Percentiles rank a stretch among this genome's conserved stretches.
These are phyloP conservation scores for Gyromitra esculenta DNA, from an alignment of 2,329 filamentous ascomycete species.

Conservation along the genomic window DNA sequence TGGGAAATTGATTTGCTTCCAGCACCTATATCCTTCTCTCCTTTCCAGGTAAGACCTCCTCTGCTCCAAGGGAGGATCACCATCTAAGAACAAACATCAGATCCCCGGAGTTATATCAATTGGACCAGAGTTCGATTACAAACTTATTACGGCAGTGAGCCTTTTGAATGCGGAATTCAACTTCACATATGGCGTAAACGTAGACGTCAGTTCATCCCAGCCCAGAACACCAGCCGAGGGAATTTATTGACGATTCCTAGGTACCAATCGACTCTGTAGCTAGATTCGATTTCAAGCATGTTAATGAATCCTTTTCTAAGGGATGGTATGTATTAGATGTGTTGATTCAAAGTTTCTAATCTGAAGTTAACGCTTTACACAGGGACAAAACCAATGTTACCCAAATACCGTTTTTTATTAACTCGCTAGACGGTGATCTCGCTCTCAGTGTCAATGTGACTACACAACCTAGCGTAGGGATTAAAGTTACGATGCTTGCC, in stretches of 20 bases:
- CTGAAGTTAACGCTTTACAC: not conserved
- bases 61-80: not conserved
- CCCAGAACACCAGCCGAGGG: not conserved
- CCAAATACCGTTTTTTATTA: conserved; percentile 38
- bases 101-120: conserved; percentile 9
- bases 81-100: conserved; percentile 13
- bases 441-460: conserved; percentile 36
- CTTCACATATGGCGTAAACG: conserved; percentile 24
- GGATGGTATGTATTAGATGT: conserved; percentile 26
- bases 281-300: conserved; percentile 19
- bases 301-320: conserved; percentile 10
- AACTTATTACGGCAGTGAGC: not conserved
- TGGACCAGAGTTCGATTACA: conserved; percentile 31
- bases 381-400: conserved; percentile 38
- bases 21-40: not conserved
- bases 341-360: not conserved
- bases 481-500: conserved; percentile 14
- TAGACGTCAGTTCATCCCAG: conserved; percentile 16
- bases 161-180: conserved; percentile 21
- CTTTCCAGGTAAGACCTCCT: conserved; percentile 18
- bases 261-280: conserved; percentile 25
- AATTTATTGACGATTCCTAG: conserved; percentile 18
- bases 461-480: conserved; percentile 38
- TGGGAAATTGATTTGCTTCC: conserved; percentile 17
- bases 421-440: conserved; percentile 28